Evolutionary conservation across 2,329 filamentous ascomycete genomes (phyloP).

Genomic region (Metarhizium anisopliae): DNA sequence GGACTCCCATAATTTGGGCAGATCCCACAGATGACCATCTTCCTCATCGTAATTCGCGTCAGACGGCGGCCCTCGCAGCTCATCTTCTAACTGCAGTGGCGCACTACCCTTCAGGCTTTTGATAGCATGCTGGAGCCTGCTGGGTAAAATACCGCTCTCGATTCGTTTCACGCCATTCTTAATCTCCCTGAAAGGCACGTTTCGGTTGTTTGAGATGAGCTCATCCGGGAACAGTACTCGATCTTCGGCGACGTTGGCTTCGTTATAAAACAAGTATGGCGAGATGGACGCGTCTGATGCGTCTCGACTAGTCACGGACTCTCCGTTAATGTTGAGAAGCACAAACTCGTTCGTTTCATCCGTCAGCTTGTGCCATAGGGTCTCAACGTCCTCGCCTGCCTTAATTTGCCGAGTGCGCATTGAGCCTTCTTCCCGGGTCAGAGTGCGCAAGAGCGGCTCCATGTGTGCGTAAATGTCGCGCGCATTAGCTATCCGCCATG

Average conservation of each 20-base stretch:
- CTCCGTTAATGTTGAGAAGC: constrained; percentile 7
- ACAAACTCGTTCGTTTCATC: constrained; percentile 11
- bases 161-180: constrained; percentile 14
- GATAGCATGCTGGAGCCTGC: constrained; percentile 3
- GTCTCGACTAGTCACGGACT: constrained; percentile 3
- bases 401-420: constrained; percentile 16
- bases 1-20: constrained; percentile 15
- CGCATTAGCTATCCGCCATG: constrained; percentile 15
- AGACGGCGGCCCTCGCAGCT: not conserved
- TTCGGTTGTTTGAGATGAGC: constrained; percentile 6
- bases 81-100: not conserved
- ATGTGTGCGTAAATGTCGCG: constrained; percentile 16
- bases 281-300: constrained; percentile 1
- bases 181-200: constrained; percentile 13
- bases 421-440: constrained; percentile 14
- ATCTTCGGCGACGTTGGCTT: constrained; percentile 15
- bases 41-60: constrained; percentile 4
- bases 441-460: constrained; percentile 11
- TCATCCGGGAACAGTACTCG: constrained; percentile 18
- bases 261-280: constrained; percentile 18
- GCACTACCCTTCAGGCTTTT: not conserved
- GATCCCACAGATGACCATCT: constrained; percentile 11
- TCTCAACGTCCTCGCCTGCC: constrained; percentile 13
- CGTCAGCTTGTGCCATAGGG: constrained; percentile 15
- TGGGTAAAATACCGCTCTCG: constrained; percentile 10